Evolutionary conservation across 176 grass and related monocot species (phyloP).

Genomic region (maize (Zea mays)): DNA sequence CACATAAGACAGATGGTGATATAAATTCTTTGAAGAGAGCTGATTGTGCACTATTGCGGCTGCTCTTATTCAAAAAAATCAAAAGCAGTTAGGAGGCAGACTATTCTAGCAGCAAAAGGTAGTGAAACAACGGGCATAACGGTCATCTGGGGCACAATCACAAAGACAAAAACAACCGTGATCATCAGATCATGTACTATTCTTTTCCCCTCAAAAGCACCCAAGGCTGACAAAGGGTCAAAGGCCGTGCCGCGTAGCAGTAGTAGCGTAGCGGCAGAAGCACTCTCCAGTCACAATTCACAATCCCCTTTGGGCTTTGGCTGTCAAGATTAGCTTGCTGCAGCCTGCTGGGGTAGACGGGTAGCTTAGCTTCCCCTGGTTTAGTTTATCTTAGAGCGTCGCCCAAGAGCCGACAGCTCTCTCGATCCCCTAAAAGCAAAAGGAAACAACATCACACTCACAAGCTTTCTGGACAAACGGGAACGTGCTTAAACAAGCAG

Average conservation of each 20-base stretch:
- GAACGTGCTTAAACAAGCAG: not conserved
- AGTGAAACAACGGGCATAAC: slow-evolving; percentile 30
- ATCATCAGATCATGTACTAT: slow-evolving; percentile 30
- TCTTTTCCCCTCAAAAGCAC: slow-evolving; percentile 49
- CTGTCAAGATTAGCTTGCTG: not conserved
- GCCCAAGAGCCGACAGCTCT: slow-evolving; percentile 10
- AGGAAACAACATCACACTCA: slow-evolving; percentile 6
- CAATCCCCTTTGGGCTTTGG: not conserved
- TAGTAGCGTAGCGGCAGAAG: not conserved
- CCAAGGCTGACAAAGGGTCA: slow-evolving; percentile 36
- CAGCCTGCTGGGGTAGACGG: not conserved
- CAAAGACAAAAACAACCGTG: not conserved
- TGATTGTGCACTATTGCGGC: too few relatives aligned
- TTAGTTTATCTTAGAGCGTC: not conserved
- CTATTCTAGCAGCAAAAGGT: not conserved
- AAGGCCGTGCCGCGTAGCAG: not conserved
- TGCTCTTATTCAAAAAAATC: too few relatives aligned
- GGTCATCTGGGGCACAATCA: slow-evolving; percentile 30
- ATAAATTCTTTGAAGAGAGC: too few relatives aligned
- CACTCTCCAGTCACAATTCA: slow-evolving; percentile 13
- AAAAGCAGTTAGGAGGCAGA: not conserved
- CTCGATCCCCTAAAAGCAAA: slow-evolving; percentile 21
- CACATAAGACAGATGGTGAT: too few relatives aligned
- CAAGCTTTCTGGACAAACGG: slow-evolving; percentile 25
- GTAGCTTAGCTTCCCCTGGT: not conserved